Percentiles rank a stretch among this genome's conserved stretches.
phyloP scores from a whole-genome alignment of 345 rosid genomes.

The Diplotaxis tenuifolia region DNA sequence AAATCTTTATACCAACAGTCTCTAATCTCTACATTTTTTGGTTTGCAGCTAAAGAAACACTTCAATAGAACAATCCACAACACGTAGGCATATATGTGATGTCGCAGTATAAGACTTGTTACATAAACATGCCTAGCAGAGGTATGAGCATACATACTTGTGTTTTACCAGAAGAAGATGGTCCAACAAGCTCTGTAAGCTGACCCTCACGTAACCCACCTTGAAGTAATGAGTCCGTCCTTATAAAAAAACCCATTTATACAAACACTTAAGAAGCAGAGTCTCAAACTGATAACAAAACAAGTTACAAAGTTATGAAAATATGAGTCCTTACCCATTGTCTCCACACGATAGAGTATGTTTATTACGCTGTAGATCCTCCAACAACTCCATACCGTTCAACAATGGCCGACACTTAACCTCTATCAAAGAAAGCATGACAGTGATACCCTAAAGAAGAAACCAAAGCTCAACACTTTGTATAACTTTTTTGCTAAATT shows the following conservation, averaged over 20 bases:
- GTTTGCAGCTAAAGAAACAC: neutral
- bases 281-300: neutral
- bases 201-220: slow-evolving; percentile 72
- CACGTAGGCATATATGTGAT: neutral
- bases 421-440: slow-evolving; percentile 49
- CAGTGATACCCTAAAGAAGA: slow-evolving; percentile 52
- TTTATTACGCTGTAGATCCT: slow-evolving; percentile 49
- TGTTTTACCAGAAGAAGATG: slow-evolving; percentile 88
- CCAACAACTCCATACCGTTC: slow-evolving; percentile 58
- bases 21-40: neutral
- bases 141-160: slow-evolving; percentile 46
- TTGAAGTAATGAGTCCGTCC: slow-evolving; percentile 61
- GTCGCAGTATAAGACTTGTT: neutral
- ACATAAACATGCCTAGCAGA: neutral
- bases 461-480: neutral
- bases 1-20: neutral
- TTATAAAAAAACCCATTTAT: slow-evolving; percentile 28
- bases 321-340: slow-evolving; percentile 43
- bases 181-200: slow-evolving; percentile 77
- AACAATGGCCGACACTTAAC: slow-evolving; percentile 52
- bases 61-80: slow-evolving; percentile 8
- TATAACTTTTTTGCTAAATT: neutral
- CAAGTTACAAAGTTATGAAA: neutral
- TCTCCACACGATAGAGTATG: slow-evolving; percentile 56
- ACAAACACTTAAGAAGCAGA: neutral